Evolutionary conservation across 768 basidiomycete genomes (phyloP).

Genomic region (Sarcomyxa edulis): DNA sequence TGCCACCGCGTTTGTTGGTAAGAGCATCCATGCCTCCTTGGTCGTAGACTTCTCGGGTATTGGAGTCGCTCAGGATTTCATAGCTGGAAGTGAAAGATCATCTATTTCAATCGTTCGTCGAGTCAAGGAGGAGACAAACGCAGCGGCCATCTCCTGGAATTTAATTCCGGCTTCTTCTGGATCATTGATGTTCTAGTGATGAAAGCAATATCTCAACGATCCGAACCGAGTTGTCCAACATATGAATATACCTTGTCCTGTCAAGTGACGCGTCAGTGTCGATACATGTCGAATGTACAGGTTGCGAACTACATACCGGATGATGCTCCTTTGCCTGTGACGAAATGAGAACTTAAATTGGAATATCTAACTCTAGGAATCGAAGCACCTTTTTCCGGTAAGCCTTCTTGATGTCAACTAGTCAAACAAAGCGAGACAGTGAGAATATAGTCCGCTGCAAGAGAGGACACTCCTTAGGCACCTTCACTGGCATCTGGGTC

Average conservation of each 20-base stretch:
- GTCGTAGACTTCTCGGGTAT: slow-evolving; percentile 71
- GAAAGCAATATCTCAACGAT: background rate
- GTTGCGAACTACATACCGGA: slow-evolving; percentile 45
- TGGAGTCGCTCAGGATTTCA: slow-evolving; percentile 71
- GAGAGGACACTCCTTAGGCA: slow-evolving; percentile 20
- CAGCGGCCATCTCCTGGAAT: slow-evolving; percentile 87
- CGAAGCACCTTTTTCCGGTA: slow-evolving; percentile 84
- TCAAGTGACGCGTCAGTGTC: background rate
- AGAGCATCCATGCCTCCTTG: slow-evolving; percentile 68
- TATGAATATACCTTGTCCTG: slow-evolving; percentile 61
- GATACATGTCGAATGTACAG: background rate
- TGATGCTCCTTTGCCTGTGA: slow-evolving; percentile 80
- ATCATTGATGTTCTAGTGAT: slow-evolving; percentile 76
- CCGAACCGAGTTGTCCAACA: background rate
- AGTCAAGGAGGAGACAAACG: slow-evolving; percentile 41
- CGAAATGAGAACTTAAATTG: slow-evolving; percentile 14
- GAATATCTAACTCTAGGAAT: slow-evolving; percentile 9
- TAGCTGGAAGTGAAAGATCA: slow-evolving; percentile 50
- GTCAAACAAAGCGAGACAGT: too few relatives aligned
- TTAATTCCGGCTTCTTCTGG: slow-evolving; percentile 72
- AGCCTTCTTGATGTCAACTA: slow-evolving; percentile 89
- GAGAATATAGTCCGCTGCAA: too few relatives aligned
- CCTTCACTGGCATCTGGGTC: slow-evolving; percentile 66
- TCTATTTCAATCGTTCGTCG: slow-evolving; percentile 4
- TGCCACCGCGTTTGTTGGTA: slow-evolving; percentile 43